Base-by-base conservation (phyloP, 768 basidiomycete species). In the Cystobasidium tubakii region DNA sequence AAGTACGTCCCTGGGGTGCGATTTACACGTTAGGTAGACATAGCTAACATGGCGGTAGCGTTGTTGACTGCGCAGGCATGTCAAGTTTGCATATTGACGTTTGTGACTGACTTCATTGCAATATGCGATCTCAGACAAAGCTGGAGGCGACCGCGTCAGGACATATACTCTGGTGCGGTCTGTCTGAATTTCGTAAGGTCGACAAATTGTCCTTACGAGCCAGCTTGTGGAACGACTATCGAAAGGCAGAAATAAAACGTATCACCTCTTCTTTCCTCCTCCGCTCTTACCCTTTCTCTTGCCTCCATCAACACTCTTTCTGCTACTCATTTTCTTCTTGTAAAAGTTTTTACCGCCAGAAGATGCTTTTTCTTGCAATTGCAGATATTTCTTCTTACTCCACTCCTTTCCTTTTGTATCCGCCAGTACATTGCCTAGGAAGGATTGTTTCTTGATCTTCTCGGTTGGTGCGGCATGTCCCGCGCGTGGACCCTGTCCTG, bases 311-410 rank as follows among this genome's bases (percentile, higher is more conserved):
- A 50, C 31, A 53, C 66, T 54, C 25, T 60, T 60, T 19, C 69
- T 33, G 21, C 54, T 39, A 34, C 23, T 55, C 34, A 39, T 31
- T 27, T 34, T 60, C 54, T 60, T 71, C 69, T 71, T 71, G 15
- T 36, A 36, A 43, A 34, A 60, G 19, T 55, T 55, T 42, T 46
- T 71, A 31, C 69, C 69, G 21, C 69, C 69, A 36, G 25, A 29
- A 34, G 34, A 12, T 9, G 69, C 69, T 55, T 71, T 71, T 43
- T 55, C 54, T 55, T 71, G 69, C 33, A 71, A 53, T 44, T 71
- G 36, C 10, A 55, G n/a, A 44, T 71, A 71, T 39, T 71, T 71
- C 53, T 36, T 31, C 29, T 60, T 55, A 29, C 33, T 44, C 53
- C 55, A 71, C 21, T 36, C 69, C 29, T 39, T 31, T n/a, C 69